These are phyloP conservation scores for Alternaria sp. DNA, from an alignment of 2,329 filamentous ascomycete species.

Conservation along the genomic window DNA sequence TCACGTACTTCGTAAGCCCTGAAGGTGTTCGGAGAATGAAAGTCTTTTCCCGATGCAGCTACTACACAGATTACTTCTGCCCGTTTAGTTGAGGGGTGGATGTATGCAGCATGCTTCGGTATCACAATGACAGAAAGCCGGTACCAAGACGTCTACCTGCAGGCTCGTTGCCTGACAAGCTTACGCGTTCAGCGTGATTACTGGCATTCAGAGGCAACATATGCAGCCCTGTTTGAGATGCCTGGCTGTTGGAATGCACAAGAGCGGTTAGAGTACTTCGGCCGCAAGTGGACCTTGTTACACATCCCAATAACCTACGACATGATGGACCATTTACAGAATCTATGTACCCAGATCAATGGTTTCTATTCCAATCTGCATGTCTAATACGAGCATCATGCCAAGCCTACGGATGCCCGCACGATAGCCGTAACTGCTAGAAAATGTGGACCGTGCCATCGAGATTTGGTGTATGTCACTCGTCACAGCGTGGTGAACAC, in stretches of 20 bases:
- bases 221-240: conserved; percentile 7
- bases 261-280: conserved; percentile 9
- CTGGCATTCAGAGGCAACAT: conserved; percentile 4
- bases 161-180: conserved; percentile 34
- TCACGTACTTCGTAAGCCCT: conserved; percentile 2
- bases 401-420: conserved; percentile 32
- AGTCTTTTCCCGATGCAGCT: conserved; percentile 8
- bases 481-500: conserved; percentile 3
- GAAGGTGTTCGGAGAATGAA: conserved; percentile 10
- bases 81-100: conserved; percentile 5
- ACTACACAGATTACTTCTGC: conserved; percentile 8
- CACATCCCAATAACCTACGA: conserved; percentile 16
- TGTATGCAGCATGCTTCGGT: conserved; percentile 20
- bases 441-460: conserved; percentile 30
- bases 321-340: conserved; percentile 2
- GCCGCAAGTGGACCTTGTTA: conserved; percentile 21
- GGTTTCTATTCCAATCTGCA: conserved; percentile 8
- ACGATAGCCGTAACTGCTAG: conserved; percentile 20
- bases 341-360: conserved; percentile 1
- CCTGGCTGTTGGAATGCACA: conserved; percentile 8
- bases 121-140: conserved; percentile 20
- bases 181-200: conserved; percentile 38
- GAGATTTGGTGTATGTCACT: conserved; percentile 19
- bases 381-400: conserved; percentile 13
- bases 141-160: conserved; percentile 32